Percentiles rank a stretch among this genome's conserved stretches.
These are phyloP conservation scores for Rhizophagus clarus DNA, from an alignment of 192 early-diverging fungal species.

Conservation along the genomic window DNA sequence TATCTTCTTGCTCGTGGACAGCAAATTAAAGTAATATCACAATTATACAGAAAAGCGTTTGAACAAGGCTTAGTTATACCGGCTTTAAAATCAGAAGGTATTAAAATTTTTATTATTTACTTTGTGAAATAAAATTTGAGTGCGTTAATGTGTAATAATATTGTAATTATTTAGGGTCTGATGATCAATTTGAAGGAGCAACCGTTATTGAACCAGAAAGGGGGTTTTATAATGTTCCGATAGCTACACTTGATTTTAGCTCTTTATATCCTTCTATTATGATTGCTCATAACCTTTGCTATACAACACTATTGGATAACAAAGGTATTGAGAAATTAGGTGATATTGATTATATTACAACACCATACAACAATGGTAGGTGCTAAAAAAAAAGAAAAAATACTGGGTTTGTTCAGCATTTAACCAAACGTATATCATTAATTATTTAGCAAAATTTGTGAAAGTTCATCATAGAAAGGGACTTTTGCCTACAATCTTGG, in stretches of 20 bases:
- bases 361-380: conserved; percentile 79
- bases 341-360: conserved; percentile 84
- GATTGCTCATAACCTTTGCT: conserved; percentile 99
- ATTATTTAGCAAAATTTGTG: conserved; percentile 78
- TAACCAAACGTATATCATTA: background rate
- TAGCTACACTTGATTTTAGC: conserved; percentile 97
- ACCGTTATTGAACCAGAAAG: conserved; percentile 93
- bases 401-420: background rate
- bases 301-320: conserved; percentile 79
- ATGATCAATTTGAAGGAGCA: conserved; percentile 94
- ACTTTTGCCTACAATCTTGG: conserved; percentile 84
- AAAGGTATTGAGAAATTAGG: conserved; percentile 61
- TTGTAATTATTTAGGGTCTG: conserved; percentile 50
- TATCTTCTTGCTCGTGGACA: conserved; percentile 92
- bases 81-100: conserved; percentile 77
- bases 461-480: conserved; percentile 74
- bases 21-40: conserved; percentile 98
- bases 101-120: background rate
- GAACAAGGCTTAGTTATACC: conserved; percentile 89
- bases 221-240: conserved; percentile 94
- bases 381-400: background rate
- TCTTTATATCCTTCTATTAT: conserved; percentile 99
- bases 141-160: background rate
- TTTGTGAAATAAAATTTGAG: background rate
- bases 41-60: conserved; percentile 86